Evolutionary conservation across 2,329 filamentous ascomycete species (phyloP).

Genomic region (Verticillium nonalfalfae): DNA sequence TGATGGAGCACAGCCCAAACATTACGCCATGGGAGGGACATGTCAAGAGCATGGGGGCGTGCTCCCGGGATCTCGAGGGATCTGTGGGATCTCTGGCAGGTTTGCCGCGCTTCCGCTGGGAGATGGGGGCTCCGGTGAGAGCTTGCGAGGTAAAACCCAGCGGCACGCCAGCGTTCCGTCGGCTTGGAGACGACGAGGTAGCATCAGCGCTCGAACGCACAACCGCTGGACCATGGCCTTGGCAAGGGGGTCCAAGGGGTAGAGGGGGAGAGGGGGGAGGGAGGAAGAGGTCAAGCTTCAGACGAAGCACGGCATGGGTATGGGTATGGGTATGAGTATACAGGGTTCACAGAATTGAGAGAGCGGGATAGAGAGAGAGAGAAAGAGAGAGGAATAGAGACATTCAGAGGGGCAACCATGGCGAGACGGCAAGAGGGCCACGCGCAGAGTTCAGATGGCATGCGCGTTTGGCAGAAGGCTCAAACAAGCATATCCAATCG

Average conservation of each 20-base stretch:
- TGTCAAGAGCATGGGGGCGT: too few species aligned
- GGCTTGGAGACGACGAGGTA: neutral
- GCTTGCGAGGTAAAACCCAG: neutral
- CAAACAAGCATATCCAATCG: slow-evolving; percentile 13
- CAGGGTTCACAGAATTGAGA: neutral
- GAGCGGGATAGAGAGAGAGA: neutral
- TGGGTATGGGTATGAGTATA: neutral
- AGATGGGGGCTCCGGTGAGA: neutral
- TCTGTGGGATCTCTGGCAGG: neutral
- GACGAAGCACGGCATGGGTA: slow-evolving; percentile 8
- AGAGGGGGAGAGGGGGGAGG: too few species aligned
- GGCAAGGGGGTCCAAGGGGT: neutral
- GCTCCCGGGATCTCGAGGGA: neutral
- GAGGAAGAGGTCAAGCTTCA: slow-evolving; percentile 10
- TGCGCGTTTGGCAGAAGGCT: slow-evolving; percentile 7
- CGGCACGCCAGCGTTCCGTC: neutral
- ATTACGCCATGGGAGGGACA: neutral
- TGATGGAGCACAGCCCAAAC: neutral
- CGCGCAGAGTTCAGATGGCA: slow-evolving; percentile 12
- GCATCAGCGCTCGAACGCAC: neutral
- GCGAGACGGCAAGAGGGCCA: neutral
- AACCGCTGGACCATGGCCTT: neutral
- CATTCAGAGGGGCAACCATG: slow-evolving; percentile 3
- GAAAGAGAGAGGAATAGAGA: too few species aligned
- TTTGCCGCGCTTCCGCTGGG: neutral